Evolutionary conservation across 495 filamentous ascomycete species (phyloP).

Genomic region (Penicillium ochrochloron): DNA sequence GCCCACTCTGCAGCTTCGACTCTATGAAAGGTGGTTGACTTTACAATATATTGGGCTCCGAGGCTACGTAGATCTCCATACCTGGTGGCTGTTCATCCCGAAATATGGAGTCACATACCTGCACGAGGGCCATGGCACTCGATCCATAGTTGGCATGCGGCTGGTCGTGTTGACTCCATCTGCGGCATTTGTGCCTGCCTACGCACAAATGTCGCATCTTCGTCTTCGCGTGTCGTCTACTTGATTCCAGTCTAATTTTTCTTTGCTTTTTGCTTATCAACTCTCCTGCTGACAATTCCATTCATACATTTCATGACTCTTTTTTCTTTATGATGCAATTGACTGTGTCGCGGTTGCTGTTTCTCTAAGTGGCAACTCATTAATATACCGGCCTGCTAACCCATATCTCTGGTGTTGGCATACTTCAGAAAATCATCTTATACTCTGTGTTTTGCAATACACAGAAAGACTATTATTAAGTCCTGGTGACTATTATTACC

Average conservation of each 20-base stretch:
- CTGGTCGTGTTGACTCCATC: constrained; percentile 22
- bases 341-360: constrained; percentile 15
- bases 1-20: neutral
- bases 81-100: constrained; percentile 2
- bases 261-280: constrained; percentile 25
- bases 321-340: constrained; percentile 18
- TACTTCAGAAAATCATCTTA: neutral
- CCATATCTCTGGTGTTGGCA: constrained; percentile 6
- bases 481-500: neutral
- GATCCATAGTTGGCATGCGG: constrained; percentile 32
- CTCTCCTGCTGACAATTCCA: constrained; percentile 10
- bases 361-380: constrained; percentile 12
- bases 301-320: constrained; percentile 5
- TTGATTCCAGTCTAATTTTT: constrained; percentile 20
- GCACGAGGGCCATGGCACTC: constrained; percentile 19
- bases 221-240: constrained; percentile 16
- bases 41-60: constrained; percentile 6
- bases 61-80: constrained; percentile 4
- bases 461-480: neutral
- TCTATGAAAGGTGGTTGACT: constrained; percentile 15
- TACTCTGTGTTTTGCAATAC: neutral
- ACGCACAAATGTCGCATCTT: constrained; percentile 48
- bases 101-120: constrained; percentile 21
- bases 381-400: constrained; percentile 15
- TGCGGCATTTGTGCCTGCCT: constrained; percentile 48